These are phyloP conservation scores for Tricholoma furcatifolium DNA, from an alignment of 768 basidiomycete genomes.

Conservation along the genomic window DNA sequence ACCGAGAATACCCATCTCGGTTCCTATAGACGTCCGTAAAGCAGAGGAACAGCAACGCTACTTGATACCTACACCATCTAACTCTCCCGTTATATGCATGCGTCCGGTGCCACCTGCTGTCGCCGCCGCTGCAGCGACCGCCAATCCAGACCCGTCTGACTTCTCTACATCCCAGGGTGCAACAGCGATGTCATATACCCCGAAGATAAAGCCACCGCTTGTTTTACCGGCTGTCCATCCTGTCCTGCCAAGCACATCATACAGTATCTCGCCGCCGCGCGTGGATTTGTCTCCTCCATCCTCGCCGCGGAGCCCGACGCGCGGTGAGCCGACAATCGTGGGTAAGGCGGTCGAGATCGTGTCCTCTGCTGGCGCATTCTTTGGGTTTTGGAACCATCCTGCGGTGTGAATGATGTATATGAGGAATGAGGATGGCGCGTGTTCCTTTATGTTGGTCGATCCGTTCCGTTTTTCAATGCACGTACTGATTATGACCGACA, in stretches of 20 bases:
- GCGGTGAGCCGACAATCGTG: conserved; percentile 34
- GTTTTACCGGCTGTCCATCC: conserved; percentile 30
- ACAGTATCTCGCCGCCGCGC: conserved; percentile 25
- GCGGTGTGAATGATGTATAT: too few species aligned
- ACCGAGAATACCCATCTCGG: neutral
- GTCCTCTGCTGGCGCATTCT: conserved; percentile 72
- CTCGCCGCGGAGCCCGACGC: conserved; percentile 16
- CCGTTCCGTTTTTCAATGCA: neutral
- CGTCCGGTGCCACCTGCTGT: conserved; percentile 24
- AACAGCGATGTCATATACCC: conserved; percentile 17
- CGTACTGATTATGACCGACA: too few species aligned
- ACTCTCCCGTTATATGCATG: conserved; percentile 48
- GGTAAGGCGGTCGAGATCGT: conserved; percentile 74
- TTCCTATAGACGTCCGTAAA: conserved; percentile 12
- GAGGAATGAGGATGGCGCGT: too few species aligned
- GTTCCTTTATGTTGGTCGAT: neutral
- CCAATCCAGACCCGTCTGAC: conserved; percentile 2
- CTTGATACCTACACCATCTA: conserved; percentile 58
- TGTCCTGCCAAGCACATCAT: conserved; percentile 34
- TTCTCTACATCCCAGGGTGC: conserved; percentile 3
- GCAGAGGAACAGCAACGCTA: conserved; percentile 23
- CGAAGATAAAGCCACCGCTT: conserved; percentile 28
- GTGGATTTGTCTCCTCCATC: conserved; percentile 12
- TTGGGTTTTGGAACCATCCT: conserved; percentile 49
- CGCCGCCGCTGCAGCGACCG: conserved; percentile 2